These are phyloP conservation scores for Nicotiana rustica DNA, from an alignment of 305 asterid species.

Conservation along the genomic window DNA sequence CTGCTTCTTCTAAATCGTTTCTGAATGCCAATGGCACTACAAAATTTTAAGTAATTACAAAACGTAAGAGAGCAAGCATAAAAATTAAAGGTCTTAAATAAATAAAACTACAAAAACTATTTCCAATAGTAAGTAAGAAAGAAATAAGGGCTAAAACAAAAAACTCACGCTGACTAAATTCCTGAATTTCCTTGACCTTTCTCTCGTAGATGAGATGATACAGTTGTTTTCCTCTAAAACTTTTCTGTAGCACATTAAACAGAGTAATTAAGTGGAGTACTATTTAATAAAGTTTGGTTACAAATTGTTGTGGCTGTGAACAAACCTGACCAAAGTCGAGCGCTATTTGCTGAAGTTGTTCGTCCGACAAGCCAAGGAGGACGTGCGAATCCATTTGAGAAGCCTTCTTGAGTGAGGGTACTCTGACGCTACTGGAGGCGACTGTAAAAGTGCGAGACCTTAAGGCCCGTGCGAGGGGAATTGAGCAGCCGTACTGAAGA, in stretches of 20 bases:
- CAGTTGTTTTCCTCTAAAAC: constrained; percentile 91
- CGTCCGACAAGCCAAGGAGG: constrained; percentile 88
- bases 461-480: constrained; percentile 54
- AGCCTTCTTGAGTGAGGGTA: constrained; percentile 50
- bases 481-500: constrained; percentile 48
- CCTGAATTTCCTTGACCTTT: constrained; percentile 77
- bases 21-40: constrained; percentile 91
- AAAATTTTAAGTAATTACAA: constrained; percentile 33
- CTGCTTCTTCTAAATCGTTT: constrained; percentile 77
- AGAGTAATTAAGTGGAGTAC: background rate
- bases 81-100: background rate
- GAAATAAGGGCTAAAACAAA: constrained; percentile 1
- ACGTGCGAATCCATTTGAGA: constrained; percentile 51
- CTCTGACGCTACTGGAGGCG: constrained; percentile 48
- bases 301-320: background rate
- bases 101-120: background rate
- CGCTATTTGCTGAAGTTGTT: constrained; percentile 79
- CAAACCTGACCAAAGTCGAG: constrained; percentile 74
- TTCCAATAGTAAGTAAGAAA: background rate
- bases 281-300: background rate
- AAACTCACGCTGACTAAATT: constrained; percentile 71
- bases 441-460: constrained; percentile 53
- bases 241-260: constrained; percentile 57
- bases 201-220: constrained; percentile 85
- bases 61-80: constrained; percentile 12